Evolutionary conservation across 1,139 yeast genomes (phyloP), one percentile per base, ranked within the genome.

Genomic region (Candida smagusa): DNA sequence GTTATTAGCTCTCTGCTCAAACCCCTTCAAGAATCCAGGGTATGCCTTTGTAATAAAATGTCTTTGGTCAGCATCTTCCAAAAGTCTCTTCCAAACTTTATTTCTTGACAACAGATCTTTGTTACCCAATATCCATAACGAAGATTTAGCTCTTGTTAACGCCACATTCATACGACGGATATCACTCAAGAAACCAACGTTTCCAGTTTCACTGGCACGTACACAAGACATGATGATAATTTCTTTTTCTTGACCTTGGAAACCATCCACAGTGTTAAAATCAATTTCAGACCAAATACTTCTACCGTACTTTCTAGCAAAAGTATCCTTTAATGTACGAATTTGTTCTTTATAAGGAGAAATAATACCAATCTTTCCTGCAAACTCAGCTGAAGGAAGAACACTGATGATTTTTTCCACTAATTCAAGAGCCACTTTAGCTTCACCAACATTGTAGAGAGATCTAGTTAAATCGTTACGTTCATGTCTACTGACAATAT

Each of bases 241-340:
- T 48, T 92, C 97, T 58, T 90, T 92, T 56, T 92, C 98, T 59
- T 92, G 97, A 49, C 98, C 98, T 67, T 92, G 98, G 57, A 89
- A 92, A 1, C 98, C 98, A 69, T 92, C 98, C 40, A 92, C 92
- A 0, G 99, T 89, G 53, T 90, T 89, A 64, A 94, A 89, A 55
- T 87, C 96, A 36, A 94, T 79, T 43, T 78, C 83, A 25, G 76
- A 71, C 21, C 76, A 61, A 31, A 90, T 84, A 2, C 66, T 53
- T 2, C 65, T 66, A 8, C 97, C 97, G 52, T 76, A 84, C 41
- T 66, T 67, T 16, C 67, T 63, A 8, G 67, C 57, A 50, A 92
- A 92, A 1, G 71, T 63, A 22, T 71, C 68, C 47, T 77, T 77
- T 40, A 92, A 58, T 2, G 73, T 66, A 30, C 69, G 56, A 26